Evolutionary conservation across 2,329 filamentous ascomycete species (phyloP).

Genomic region (Exophiala sideris): DNA sequence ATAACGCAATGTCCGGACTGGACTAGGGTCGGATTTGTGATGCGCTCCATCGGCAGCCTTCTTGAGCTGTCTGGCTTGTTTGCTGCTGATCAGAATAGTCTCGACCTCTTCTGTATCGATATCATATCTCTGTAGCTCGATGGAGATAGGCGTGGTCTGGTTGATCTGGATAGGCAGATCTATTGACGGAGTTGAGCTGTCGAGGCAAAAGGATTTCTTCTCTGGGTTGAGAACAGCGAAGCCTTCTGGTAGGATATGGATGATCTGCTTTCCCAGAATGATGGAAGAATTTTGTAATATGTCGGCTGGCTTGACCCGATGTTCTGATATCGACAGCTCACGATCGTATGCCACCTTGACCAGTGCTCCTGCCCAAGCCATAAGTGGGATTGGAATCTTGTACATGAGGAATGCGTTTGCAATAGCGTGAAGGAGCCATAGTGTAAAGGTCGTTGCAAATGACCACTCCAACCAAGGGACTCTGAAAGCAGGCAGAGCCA

Average conservation of each 20-base stretch:
- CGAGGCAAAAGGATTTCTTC: constrained; percentile 75
- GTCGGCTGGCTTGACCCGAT: constrained; percentile 79
- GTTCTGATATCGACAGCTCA: constrained; percentile 89
- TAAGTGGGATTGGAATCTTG: constrained; percentile 74
- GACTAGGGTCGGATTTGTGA: constrained; percentile 47
- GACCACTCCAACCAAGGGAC: constrained; percentile 98
- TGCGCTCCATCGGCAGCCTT: constrained; percentile 63
- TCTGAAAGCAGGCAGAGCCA: constrained; percentile 77
- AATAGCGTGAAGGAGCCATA: constrained; percentile 69
- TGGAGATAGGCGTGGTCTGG: constrained; percentile 80
- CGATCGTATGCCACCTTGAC: constrained; percentile 84
- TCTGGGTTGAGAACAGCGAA: constrained; percentile 86
- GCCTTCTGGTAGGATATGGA: constrained; percentile 96
- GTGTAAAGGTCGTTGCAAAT: constrained; percentile 64
- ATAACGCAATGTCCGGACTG: constrained; percentile 67
- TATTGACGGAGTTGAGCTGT: constrained; percentile 57
- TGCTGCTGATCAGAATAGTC: constrained; percentile 68
- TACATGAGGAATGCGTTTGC: constrained; percentile 90
- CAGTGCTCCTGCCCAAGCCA: constrained; percentile 68
- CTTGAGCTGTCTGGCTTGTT: constrained; percentile 71
- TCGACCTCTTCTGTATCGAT: constrained; percentile 77
- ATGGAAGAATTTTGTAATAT: constrained; percentile 90
- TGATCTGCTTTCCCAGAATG: constrained; percentile 93
- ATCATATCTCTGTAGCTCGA: constrained; percentile 85
- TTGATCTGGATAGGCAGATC: constrained; percentile 87